Conservation (phyloP, 495 filamentous ascomycete species). For the Parachaetomium inaequale region DNA sequence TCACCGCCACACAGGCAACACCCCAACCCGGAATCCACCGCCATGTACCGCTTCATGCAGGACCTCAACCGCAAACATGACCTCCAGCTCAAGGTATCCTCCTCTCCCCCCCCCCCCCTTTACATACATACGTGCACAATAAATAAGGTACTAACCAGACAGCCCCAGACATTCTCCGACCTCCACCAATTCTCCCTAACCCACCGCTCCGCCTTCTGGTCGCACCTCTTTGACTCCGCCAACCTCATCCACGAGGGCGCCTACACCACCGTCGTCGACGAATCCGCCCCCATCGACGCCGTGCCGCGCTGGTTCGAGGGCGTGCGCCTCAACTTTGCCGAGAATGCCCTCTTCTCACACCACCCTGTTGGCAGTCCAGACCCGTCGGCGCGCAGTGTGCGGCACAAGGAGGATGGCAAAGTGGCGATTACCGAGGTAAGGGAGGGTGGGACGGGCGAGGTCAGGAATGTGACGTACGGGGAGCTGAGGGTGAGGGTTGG, state of each 20-base stretch:
- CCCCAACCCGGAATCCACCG: conserved; percentile 49
- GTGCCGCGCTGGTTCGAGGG: conserved; percentile 69
- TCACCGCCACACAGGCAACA: conserved; percentile 42
- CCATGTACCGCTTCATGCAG: conserved; percentile 52
- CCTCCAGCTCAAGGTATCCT: conserved; percentile 42
- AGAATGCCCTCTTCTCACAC: conserved; percentile 58
- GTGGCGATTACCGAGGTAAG: conserved; percentile 68
- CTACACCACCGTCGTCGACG: conserved; percentile 61
- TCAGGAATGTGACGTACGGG: conserved; percentile 58
- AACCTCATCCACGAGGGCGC: conserved; percentile 59
- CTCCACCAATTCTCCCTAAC: conserved; percentile 18
- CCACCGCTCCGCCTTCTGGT: conserved; percentile 59
- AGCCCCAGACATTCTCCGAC: conserved; percentile 11
- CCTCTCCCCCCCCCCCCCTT: background rate
- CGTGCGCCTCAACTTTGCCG: conserved; percentile 59
- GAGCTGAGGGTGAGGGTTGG: conserved; percentile 56
- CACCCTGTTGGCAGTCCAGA: conserved; percentile 28
- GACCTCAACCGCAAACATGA: conserved; percentile 43
- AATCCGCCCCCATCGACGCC: conserved; percentile 61
- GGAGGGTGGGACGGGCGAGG: conserved; percentile 60
- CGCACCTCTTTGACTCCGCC: conserved; percentile 55
- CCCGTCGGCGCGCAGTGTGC: conserved; percentile 32
- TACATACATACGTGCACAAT: background rate
- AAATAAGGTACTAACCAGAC: background rate
- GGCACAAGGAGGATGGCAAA: conserved; percentile 64